These are phyloP conservation scores for Nematodospora valgi DNA, from an alignment of 805 yeast species.

Conservation along the genomic window DNA sequence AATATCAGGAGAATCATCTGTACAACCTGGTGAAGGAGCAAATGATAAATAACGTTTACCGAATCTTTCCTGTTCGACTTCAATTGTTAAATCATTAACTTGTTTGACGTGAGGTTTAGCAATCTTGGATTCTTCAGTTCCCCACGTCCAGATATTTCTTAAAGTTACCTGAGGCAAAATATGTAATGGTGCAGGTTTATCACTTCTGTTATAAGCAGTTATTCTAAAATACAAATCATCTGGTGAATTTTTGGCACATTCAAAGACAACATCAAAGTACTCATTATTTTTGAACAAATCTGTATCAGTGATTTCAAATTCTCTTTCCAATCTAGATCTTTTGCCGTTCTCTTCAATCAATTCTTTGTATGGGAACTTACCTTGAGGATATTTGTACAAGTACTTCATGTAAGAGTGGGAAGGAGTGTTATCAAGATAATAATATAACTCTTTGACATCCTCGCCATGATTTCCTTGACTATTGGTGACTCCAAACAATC, in stretches of 20 bases:
- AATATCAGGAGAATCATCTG: constrained; percentile 58
- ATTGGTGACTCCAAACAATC: constrained; percentile 84
- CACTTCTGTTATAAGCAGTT: constrained; percentile 83
- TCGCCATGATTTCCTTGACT: constrained; percentile 96
- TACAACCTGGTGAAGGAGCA: constrained; percentile 80
- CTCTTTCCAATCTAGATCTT: constrained; percentile 64
- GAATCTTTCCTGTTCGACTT: constrained; percentile 63
- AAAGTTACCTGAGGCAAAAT: constrained; percentile 79
- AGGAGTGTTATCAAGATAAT: constrained; percentile 87
- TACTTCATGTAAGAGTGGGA: constrained; percentile 91
- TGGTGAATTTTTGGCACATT: constrained; percentile 83
- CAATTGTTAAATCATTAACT: constrained; percentile 44
- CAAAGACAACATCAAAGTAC: constrained; percentile 85
- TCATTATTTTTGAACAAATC: constrained; percentile 67
- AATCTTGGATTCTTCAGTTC: constrained; percentile 44
- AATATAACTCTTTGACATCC: constrained; percentile 84
- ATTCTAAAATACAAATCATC: constrained; percentile 79
- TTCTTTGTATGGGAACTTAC: constrained; percentile 76
- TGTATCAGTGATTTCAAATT: constrained; percentile 82
- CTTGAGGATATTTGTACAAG: constrained; percentile 89
- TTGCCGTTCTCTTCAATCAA: constrained; percentile 64
- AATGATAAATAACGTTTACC: constrained; percentile 65
- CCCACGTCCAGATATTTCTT: constrained; percentile 96
- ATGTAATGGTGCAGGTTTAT: constrained; percentile 83
- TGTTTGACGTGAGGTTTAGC: constrained; percentile 49